phyloP scores from a whole-genome alignment of 345 rosid species.

The Brassica carinata region DNA sequence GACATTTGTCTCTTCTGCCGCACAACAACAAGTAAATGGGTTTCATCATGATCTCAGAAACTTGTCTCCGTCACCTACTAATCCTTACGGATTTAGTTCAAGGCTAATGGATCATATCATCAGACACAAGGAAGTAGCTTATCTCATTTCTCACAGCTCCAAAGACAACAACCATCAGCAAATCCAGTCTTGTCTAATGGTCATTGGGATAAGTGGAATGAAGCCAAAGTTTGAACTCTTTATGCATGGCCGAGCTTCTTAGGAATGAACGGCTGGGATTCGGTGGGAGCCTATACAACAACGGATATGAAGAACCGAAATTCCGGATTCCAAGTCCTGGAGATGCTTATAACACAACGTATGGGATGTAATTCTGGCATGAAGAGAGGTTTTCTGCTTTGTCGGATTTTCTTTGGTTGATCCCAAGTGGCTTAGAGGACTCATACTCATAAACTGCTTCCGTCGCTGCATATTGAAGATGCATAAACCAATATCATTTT shows the following conservation, averaged over 20 bases:
- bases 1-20: slow-evolving; percentile 66
- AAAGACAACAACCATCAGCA: slow-evolving; percentile 59
- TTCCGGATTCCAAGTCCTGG: slow-evolving; percentile 73
- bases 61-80: slow-evolving; percentile 54
- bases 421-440: slow-evolving; percentile 12
- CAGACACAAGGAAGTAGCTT: slow-evolving; percentile 55
- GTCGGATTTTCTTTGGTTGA: slow-evolving; percentile 34
- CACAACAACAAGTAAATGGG: slow-evolving; percentile 33
- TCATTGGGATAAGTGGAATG: slow-evolving; percentile 81
- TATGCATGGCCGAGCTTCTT: slow-evolving; percentile 67
- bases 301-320: slow-evolving; percentile 74
- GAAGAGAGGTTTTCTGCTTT: slow-evolving; percentile 15
- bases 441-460: slow-evolving; percentile 11
- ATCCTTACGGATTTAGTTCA: slow-evolving; percentile 60
- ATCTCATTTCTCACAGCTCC: slow-evolving; percentile 44
- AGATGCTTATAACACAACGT: slow-evolving; percentile 68
- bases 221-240: slow-evolving; percentile 54
- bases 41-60: slow-evolving; percentile 59
- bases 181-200: slow-evolving; percentile 65
- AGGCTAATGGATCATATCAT: slow-evolving; percentile 62
- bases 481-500: slow-evolving; percentile 9
- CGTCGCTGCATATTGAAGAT: not conserved
- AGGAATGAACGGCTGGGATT: slow-evolving; percentile 72
- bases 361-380: slow-evolving; percentile 62
- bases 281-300: slow-evolving; percentile 49